These are phyloP conservation scores for Candida jianshihensis DNA, from an alignment of 805 yeast genomes.

Conservation along the genomic window DNA sequence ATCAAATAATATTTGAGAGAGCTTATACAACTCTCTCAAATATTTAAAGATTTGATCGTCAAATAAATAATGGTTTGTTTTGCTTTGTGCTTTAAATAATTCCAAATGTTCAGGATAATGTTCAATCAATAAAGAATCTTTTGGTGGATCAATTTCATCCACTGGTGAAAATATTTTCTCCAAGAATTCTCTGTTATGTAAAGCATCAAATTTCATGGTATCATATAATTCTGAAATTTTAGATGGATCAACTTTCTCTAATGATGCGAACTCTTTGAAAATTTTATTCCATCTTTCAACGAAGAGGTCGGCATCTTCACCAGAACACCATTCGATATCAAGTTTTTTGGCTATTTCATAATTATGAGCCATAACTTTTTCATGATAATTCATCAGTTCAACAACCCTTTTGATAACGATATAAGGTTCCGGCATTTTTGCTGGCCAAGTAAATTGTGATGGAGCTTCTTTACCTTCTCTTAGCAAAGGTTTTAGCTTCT, in stretches of 20 bases:
- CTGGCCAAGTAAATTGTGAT: constrained; percentile 97
- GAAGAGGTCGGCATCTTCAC: constrained; percentile 86
- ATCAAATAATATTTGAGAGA: constrained; percentile 91
- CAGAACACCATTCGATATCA: constrained; percentile 91
- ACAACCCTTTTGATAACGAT: constrained; percentile 90
- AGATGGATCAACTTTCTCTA: constrained; percentile 96
- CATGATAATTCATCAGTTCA: constrained; percentile 90
- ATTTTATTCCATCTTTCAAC: constrained; percentile 96
- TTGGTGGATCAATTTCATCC: constrained; percentile 31
- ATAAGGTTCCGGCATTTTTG: constrained; percentile 96
- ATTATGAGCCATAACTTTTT: constrained; percentile 74
- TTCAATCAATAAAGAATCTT: constrained; percentile 20
- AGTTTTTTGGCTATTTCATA: constrained; percentile 55
- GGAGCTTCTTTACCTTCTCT: constrained; percentile 97
- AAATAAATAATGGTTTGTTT: constrained; percentile 44
- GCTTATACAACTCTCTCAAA: constrained; percentile 78
- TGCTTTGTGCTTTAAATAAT: constrained; percentile 13
- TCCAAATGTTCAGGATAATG: constrained; percentile 24
- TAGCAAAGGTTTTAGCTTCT: constrained; percentile 86
- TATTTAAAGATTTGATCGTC: constrained; percentile 76
- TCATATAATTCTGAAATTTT: constrained; percentile 95
- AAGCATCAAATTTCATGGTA: constrained; percentile 97
- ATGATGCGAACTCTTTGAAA: constrained; percentile 83
- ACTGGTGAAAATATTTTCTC: constrained; percentile 73
- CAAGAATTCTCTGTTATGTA: constrained; percentile 87